Evolutionary conservation across 2,329 filamentous ascomycete genomes (phyloP).

Genomic region (Aspergillus uvarum): DNA sequence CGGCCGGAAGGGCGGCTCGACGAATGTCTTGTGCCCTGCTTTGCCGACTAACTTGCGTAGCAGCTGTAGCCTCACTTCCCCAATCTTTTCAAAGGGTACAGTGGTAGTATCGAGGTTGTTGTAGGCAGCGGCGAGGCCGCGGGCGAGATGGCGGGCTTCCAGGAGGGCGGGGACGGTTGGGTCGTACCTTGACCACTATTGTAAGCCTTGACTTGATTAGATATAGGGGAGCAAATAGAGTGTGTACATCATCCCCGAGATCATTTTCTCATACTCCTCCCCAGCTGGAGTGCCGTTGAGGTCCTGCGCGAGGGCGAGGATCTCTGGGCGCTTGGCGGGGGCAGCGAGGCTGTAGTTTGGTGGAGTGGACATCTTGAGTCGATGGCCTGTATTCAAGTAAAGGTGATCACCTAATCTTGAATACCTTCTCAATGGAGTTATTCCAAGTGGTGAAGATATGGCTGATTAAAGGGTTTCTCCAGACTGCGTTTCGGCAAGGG

Average conservation of each 20-base stretch:
- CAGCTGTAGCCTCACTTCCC: neutral
- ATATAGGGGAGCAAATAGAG: neutral
- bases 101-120: slow-evolving; percentile 9
- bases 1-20: slow-evolving; percentile 22
- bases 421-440: too few species aligned
- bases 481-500: too few species aligned
- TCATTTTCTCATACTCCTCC: slow-evolving; percentile 16
- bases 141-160: slow-evolving; percentile 11
- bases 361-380: neutral
- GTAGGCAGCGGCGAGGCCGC: slow-evolving; percentile 10
- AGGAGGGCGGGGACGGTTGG: slow-evolving; percentile 13
- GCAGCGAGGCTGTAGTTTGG: neutral
- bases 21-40: slow-evolving; percentile 12
- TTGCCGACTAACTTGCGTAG: slow-evolving; percentile 15
- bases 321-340: neutral
- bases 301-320: neutral
- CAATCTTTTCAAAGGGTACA: neutral
- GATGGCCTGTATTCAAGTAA: too few species aligned
- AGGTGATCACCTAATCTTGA: too few species aligned
- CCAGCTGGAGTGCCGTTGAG: slow-evolving; percentile 8
- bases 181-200: slow-evolving; percentile 6
- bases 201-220: neutral
- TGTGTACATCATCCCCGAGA: slow-evolving; percentile 15
- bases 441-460: too few species aligned
- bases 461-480: too few species aligned